A percentile compares a stretch with the other conserved stretches of the same genome.
These are phyloP conservation scores for Boletellus dicymbophilus DNA, from an alignment of 1,284 basidiomycete species.

Conservation along the genomic window DNA sequence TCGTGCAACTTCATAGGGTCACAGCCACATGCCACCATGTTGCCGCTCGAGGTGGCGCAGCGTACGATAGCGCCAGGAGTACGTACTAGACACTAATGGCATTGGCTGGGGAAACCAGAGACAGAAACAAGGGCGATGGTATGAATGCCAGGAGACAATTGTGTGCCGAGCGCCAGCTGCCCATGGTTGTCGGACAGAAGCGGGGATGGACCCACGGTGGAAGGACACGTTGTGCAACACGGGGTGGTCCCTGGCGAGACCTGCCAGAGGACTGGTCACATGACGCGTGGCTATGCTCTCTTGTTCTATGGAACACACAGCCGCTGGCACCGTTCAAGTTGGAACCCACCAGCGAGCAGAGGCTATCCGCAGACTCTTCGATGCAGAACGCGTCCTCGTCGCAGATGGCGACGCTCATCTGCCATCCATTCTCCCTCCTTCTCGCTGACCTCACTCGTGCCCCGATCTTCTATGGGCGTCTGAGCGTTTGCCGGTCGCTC, in stretches of 20 bases:
- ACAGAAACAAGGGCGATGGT: constrained; percentile 24
- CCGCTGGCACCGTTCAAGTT: constrained; percentile 5
- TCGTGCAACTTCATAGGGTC: constrained; percentile 24
- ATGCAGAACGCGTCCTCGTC: constrained; percentile 8
- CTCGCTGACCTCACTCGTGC: not conserved
- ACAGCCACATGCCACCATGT: constrained; percentile 29
- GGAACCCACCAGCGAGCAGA: constrained; percentile 11
- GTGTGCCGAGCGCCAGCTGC: constrained; percentile 16
- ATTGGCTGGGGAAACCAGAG: constrained; percentile 3
- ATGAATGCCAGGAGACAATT: not conserved
- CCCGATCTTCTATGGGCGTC: constrained; percentile 17
- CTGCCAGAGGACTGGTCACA: constrained; percentile 4
- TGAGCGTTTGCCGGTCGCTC: not conserved
- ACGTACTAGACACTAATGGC: too few relatives aligned
- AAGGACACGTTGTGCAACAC: too few relatives aligned
- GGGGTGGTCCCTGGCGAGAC: too few relatives aligned
- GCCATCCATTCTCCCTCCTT: not conserved
- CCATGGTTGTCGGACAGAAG: constrained; percentile 19
- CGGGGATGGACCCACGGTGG: constrained; percentile 8
- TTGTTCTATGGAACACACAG: not conserved
- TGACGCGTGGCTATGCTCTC: constrained; percentile 9
- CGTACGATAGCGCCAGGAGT: too few relatives aligned
- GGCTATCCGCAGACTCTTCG: constrained; percentile 8
- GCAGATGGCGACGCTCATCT: not conserved
- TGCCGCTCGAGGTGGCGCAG: too few relatives aligned